Evolutionary conservation across 768 basidiomycete genomes (phyloP).

Genomic region (Boletus pseudo-olivaceus): DNA sequence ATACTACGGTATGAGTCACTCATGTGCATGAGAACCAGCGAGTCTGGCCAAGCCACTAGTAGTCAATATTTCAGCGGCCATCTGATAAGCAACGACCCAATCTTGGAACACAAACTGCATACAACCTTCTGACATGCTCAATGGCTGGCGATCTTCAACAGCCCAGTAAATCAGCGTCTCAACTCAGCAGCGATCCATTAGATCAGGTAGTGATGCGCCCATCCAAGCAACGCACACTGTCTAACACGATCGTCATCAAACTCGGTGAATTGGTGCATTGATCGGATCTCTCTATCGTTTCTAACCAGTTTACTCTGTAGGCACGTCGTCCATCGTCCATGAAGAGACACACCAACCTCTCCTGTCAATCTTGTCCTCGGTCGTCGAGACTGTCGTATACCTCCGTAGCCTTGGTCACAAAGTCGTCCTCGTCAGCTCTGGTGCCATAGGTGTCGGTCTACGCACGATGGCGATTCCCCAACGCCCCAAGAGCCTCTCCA

Average conservation of each 20-base stretch:
- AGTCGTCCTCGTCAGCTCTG: slow-evolving; percentile 93
- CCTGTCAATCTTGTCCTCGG: slow-evolving; percentile 83
- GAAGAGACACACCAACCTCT: slow-evolving; percentile 91
- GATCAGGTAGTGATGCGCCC: slow-evolving; percentile 16
- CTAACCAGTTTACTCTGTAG: slow-evolving; percentile 30
- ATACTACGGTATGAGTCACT: neutral
- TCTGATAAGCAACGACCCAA: neutral
- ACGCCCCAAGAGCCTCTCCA: slow-evolving; percentile 78
- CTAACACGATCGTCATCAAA: slow-evolving; percentile 81
- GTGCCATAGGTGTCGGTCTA: slow-evolving; percentile 95
- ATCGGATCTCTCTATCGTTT: neutral
- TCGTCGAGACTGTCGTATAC: slow-evolving; percentile 86
- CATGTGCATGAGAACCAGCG: neutral
- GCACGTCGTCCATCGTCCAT: slow-evolving; percentile 96
- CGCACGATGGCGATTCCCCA: slow-evolving; percentile 84
- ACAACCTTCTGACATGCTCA: neutral
- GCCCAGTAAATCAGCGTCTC: slow-evolving; percentile 2
- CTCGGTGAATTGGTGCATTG: slow-evolving; percentile 50
- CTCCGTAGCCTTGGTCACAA: slow-evolving; percentile 83
- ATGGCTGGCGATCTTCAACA: slow-evolving; percentile 17
- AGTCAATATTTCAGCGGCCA: neutral
- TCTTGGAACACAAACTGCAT: neutral
- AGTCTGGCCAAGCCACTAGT: neutral
- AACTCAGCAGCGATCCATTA: neutral
- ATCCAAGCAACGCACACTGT: slow-evolving; percentile 25